Evolutionary conservation across 2,329 filamentous ascomycete species (phyloP).

Genomic region (Aspergillus sp.): DNA sequence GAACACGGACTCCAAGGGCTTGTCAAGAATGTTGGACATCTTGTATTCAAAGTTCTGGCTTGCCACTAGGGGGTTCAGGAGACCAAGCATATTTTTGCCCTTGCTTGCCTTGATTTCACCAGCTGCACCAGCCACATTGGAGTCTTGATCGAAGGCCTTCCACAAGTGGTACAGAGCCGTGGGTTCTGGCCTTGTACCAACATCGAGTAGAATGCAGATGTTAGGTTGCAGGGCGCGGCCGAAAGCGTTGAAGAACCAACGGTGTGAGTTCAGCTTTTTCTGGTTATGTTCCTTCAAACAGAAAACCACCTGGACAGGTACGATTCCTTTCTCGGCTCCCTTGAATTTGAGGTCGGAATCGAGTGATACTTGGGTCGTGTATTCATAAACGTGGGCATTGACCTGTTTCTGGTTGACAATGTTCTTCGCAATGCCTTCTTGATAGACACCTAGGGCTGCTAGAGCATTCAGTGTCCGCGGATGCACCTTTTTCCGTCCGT

Average conservation of each 20-base stretch:
- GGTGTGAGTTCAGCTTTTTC: conserved; percentile 96
- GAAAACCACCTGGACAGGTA: conserved; percentile 97
- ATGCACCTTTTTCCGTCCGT: conserved; percentile 91
- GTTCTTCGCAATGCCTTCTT: conserved; percentile 98
- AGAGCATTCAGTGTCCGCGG: conserved; percentile 89
- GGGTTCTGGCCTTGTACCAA: conserved; percentile 85
- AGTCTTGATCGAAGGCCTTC: conserved; percentile 98
- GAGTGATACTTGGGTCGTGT: conserved; percentile 95
- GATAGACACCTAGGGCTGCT: conserved; percentile 96
- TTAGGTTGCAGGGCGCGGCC: conserved; percentile 90
- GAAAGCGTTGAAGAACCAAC: conserved; percentile 99
- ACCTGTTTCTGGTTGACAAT: conserved; percentile 94
- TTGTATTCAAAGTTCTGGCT: conserved; percentile 99
- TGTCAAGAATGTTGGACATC: conserved; percentile 98
- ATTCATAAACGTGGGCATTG: conserved; percentile 96
- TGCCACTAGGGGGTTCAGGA: conserved; percentile 91
- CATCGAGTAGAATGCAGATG: conserved; percentile 93
- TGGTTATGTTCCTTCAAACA: conserved; percentile 97
- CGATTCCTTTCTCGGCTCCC: conserved; percentile 97
- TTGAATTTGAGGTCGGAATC: conserved; percentile 98
- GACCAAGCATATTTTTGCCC: conserved; percentile 75
- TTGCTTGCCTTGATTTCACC: conserved; percentile 98
- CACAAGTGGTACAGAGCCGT: conserved; percentile 96
- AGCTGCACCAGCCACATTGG: conserved; percentile 93
- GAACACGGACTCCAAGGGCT: conserved; percentile 94